Conservation (phyloP, 495 filamentous ascomycete genomes). For the Daldinia concentrica region DNA sequence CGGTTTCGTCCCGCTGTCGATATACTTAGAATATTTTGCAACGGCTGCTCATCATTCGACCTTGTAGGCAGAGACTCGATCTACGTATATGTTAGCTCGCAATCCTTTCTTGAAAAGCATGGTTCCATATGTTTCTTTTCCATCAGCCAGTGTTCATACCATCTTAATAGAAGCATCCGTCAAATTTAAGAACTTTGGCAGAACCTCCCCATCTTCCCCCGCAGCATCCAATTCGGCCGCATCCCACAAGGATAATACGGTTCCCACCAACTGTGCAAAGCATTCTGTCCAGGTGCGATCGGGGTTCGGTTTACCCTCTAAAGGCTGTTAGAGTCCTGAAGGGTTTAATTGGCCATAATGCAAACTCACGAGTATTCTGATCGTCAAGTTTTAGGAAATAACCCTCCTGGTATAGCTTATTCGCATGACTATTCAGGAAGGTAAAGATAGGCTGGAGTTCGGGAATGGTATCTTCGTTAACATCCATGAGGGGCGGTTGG, state of each 20-base stretch:
- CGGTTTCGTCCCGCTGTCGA: constrained; percentile 95
- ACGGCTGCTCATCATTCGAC: constrained; percentile 73
- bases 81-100: constrained; percentile 54
- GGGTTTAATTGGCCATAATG: background rate
- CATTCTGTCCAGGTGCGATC: constrained; percentile 96
- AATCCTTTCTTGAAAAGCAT: background rate
- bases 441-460: constrained; percentile 95
- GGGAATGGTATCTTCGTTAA: constrained; percentile 83
- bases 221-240: constrained; percentile 91
- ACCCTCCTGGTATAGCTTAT: constrained; percentile 97
- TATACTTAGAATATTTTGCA: constrained; percentile 94
- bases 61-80: constrained; percentile 90
- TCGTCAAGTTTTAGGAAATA: constrained; percentile 98
- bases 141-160: constrained; percentile 61
- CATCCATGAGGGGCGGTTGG: constrained; percentile 87
- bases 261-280: constrained; percentile 95
- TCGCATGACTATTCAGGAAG: constrained; percentile 92
- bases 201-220: constrained; percentile 81
- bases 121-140: background rate
- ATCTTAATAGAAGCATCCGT: constrained; percentile 97
- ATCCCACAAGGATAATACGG: constrained; percentile 95
- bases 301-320: constrained; percentile 84
- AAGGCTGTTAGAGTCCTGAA: constrained; percentile 38
- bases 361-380: constrained; percentile 79
- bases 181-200: constrained; percentile 95